Conservation (phyloP, 805 yeast species). For the Ogataea trehaloabstinens region DNA sequence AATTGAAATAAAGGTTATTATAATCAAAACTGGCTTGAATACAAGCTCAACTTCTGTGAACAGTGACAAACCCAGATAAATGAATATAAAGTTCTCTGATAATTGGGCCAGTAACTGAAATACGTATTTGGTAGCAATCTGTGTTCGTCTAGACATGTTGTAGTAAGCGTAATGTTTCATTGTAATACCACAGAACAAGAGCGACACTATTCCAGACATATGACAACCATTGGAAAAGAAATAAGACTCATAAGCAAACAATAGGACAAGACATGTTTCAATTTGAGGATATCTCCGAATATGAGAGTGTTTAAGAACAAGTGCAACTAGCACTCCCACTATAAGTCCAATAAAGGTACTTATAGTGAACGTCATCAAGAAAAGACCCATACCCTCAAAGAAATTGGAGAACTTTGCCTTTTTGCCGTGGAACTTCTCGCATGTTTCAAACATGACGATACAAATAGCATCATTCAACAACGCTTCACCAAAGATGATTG, state of each 20-base stretch:
- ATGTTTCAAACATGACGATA: slow-evolving; percentile 98
- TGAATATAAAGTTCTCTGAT: slow-evolving; percentile 94
- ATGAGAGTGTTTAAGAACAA: slow-evolving; percentile 87
- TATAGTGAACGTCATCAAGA: slow-evolving; percentile 88
- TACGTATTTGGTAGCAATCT: slow-evolving; percentile 91
- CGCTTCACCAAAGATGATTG: slow-evolving; percentile 96
- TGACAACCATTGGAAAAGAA: slow-evolving; percentile 98
- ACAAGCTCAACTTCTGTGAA: slow-evolving; percentile 96
- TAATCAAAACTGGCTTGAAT: slow-evolving; percentile 89
- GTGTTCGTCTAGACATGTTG: slow-evolving; percentile 96
- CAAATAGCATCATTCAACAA: slow-evolving; percentile 95
- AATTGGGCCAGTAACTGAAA: slow-evolving; percentile 93
- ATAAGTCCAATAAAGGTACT: slow-evolving; percentile 86
- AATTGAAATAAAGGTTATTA: slow-evolving; percentile 83
- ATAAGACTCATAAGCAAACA: slow-evolving; percentile 93
- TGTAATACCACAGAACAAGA: slow-evolving; percentile 94
- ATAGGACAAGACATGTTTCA: slow-evolving; percentile 87
- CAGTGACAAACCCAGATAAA: slow-evolving; percentile 87
- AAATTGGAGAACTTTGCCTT: slow-evolving; percentile 70
- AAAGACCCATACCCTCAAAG: slow-evolving; percentile 91
- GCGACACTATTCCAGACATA: slow-evolving; percentile 97
- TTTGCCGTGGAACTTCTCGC: slow-evolving; percentile 92
- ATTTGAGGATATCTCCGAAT: slow-evolving; percentile 94
- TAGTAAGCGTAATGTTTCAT: slow-evolving; percentile 95
- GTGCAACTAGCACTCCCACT: slow-evolving; percentile 85